Conservation (phyloP, 805 yeast genomes). For the Millerago galiae region DNA sequence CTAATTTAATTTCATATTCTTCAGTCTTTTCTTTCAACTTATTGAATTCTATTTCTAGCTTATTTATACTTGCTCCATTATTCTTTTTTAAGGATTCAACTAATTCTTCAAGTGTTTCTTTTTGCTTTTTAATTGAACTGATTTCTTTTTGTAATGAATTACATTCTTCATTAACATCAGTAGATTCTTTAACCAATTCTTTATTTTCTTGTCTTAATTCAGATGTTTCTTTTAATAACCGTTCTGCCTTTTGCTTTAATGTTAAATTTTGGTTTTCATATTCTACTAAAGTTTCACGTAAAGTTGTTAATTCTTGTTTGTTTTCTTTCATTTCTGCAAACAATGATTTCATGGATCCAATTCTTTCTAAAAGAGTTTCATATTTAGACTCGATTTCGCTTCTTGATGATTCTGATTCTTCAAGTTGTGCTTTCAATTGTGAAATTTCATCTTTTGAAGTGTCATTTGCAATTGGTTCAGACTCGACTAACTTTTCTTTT, state of each 20-base stretch:
- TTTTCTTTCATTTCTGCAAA: constrained; percentile 70
- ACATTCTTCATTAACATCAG: constrained; percentile 6
- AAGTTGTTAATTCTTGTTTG: constrained; percentile 52
- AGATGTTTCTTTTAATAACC: constrained; percentile 27
- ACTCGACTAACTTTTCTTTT: constrained; percentile 12
- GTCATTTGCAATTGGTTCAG: constrained; percentile 1
- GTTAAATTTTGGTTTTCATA: constrained; percentile 36
- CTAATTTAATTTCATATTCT: constrained; percentile 30
- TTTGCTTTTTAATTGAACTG: constrained; percentile 29
- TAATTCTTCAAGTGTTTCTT: constrained; percentile 43
- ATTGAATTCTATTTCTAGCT: constrained; percentile 33
- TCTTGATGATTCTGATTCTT: constrained; percentile 40
- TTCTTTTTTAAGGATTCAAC: constrained; percentile 41
- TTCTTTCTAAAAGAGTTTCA: constrained; percentile 51
- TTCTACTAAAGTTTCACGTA: constrained; percentile 44
- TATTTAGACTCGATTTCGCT: constrained; percentile 54
- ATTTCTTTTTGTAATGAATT: constrained; percentile 5
- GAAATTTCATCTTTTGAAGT: neutral
- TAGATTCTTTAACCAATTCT: constrained; percentile 2
- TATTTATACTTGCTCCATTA: neutral
- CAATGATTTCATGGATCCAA: constrained; percentile 68
- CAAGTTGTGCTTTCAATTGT: constrained; percentile 26
- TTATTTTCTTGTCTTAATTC: constrained; percentile 27
- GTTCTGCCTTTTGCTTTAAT: constrained; percentile 28
- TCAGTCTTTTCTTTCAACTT: constrained; percentile 33